Conservation (phyloP, 139 green algal species). For the Closterium sp. region DNA sequence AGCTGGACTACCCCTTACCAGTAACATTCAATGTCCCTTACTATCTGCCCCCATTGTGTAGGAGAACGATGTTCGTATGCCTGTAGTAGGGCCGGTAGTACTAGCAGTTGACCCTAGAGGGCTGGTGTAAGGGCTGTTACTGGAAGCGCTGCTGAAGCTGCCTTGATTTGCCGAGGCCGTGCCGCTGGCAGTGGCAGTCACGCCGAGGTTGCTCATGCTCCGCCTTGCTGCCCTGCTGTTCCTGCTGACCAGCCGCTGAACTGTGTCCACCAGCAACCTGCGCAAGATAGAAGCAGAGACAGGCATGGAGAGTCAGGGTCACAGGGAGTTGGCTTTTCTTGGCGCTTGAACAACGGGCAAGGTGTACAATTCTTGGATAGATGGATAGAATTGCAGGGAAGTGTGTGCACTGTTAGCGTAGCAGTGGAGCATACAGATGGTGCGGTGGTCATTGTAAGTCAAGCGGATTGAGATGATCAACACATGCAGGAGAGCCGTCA, state of each 20-base stretch:
- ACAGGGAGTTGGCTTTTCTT: no score
- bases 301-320: no score
- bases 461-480: no score
- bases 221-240: background rate
- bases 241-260: background rate
- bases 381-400: no score
- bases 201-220: background rate
- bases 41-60: background rate
- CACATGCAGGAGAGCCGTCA: no score
- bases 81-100: background rate
- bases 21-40: no score
- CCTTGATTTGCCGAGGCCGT: background rate
- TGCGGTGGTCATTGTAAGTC: no score
- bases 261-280: background rate
- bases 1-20: no score
- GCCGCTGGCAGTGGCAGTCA: background rate
- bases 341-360: no score
- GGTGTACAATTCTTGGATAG: no score
- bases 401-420: no score
- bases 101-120: background rate
- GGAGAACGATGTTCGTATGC: background rate
- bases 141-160: background rate
- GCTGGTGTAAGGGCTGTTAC: background rate
- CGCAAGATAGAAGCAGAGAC: background rate
- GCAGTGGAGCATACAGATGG: no score